Evolutionary conservation across 345 rosid genomes (phyloP).

Genomic region (Excoecaria agallocha): DNA sequence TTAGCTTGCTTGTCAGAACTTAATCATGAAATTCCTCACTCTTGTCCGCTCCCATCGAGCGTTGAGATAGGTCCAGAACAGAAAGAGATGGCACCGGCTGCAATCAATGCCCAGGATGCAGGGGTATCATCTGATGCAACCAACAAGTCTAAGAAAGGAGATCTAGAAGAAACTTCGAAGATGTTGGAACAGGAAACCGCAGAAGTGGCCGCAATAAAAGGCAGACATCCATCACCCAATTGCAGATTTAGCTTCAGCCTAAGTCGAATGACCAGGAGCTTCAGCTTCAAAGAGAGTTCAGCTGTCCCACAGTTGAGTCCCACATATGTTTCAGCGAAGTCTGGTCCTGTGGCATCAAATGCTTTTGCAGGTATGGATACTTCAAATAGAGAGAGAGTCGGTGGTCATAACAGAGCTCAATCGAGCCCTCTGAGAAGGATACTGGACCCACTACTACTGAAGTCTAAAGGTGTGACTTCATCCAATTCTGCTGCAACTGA

Average conservation of each 20-base stretch:
- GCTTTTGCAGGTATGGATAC: slow-evolving; percentile 34
- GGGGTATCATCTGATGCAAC: slow-evolving; percentile 35
- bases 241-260: slow-evolving; percentile 81
- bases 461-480: slow-evolving; percentile 39
- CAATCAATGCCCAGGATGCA: slow-evolving; percentile 11
- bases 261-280: slow-evolving; percentile 65
- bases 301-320: slow-evolving; percentile 44
- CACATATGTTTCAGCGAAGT: slow-evolving; percentile 42
- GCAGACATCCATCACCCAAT: slow-evolving; percentile 54
- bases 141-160: slow-evolving; percentile 24
- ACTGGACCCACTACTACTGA: slow-evolving; percentile 65
- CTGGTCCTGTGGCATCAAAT: slow-evolving; percentile 52
- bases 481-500: slow-evolving; percentile 35
- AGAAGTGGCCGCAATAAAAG: slow-evolving; percentile 37
- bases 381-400: slow-evolving; percentile 39
- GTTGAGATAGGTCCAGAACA: slow-evolving; percentile 27
- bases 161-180: slow-evolving; percentile 35
- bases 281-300: slow-evolving; percentile 67
- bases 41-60: slow-evolving; percentile 50
- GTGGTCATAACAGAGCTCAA: slow-evolving; percentile 41
- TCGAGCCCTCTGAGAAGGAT: slow-evolving; percentile 77
- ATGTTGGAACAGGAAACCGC: slow-evolving; percentile 41
- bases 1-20: slow-evolving; percentile 28
- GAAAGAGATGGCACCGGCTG: slow-evolving; percentile 16
- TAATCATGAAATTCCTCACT: slow-evolving; percentile 41